Percentiles rank a stretch among this genome's conserved stretches.
Conservation (phyloP, 345 rosid genomes). For the Salix arbutifolia region DNA sequence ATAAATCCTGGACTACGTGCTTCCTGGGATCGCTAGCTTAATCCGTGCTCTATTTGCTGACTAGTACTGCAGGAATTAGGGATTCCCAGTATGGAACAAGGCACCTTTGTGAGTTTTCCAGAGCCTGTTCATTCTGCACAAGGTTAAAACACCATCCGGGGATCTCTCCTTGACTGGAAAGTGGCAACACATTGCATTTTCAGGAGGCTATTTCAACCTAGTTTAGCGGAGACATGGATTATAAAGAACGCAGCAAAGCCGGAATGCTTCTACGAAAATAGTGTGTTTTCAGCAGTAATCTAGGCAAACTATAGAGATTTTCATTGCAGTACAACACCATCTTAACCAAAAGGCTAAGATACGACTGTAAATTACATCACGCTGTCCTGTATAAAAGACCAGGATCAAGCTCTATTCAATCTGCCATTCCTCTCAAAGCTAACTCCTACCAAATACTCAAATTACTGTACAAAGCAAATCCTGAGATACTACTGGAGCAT, state of each 20-base stretch:
- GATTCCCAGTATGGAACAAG: background rate
- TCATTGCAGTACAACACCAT: constrained; percentile 2
- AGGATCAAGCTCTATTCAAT: constrained; percentile 14
- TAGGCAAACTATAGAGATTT: background rate
- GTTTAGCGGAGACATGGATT: background rate
- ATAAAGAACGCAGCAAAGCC: background rate
- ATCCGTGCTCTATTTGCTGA: background rate
- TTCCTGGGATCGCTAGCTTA: background rate
- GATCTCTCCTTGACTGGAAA: background rate
- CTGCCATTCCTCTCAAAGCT: background rate
- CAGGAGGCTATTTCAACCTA: background rate
- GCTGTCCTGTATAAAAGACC: constrained; percentile 21
- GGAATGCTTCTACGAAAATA: background rate
- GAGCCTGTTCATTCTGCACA: background rate
- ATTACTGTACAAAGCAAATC: constrained; percentile 19
- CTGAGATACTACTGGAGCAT: background rate
- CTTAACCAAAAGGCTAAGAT: background rate
- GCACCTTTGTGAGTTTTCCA: background rate
- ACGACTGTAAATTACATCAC: constrained; percentile 4
- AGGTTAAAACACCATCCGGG: background rate
- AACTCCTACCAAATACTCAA: constrained; percentile 7
- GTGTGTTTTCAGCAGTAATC: background rate
- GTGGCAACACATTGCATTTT: background rate
- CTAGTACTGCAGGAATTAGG: background rate
- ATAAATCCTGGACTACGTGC: too few species aligned